Base-by-base conservation (phyloP, 768 basidiomycete species). In the Rhodosporidiobolus odoratus region DNA sequence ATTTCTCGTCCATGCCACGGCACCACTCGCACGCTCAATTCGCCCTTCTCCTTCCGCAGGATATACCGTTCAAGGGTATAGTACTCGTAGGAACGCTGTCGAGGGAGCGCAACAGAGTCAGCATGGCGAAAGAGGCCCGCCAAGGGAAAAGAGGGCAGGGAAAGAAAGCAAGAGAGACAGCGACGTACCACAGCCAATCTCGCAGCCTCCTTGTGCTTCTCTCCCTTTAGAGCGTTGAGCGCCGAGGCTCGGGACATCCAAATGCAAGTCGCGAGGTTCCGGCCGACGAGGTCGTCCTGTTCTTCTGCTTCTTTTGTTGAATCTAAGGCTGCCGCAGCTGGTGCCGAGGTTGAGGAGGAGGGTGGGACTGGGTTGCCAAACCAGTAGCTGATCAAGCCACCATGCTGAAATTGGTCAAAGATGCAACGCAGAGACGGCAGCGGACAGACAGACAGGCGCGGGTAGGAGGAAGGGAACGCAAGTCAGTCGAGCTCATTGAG, bases 181-280 rank as follows among this genome's bases (percentile, higher is more conserved):
- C n/a, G 43, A 61, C 75, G 50, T 27, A 77, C 76, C 35, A 89
- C 85, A 0, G 95, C 89, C 8, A 95, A 85, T 69, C 82, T 85
- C 87, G 91, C 91, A 3, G 94, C 95, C 47, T 83, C 83, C 65
- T 88, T 84, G 76, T 97, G 95, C 66, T 88, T 84, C 21, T 91
- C 91, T 10, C 87, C 84, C 0, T 86, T 85, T 74, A 86, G 91
- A 1, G 93, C 93, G 6, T 86, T 87, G 35, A 87, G 81, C 7
- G 94, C 95, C 70, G 92, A 89, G 74, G 84, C 84, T 10, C 93
- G 87, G 50, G 89, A 91, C 80, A 89, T 88, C 94, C 95, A 98
- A 50, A 98, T 88, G 81, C 94, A 97, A 25, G 93, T 96, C 13
- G 94, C 92, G 63, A 96, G 85, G 79, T 97, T 97, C 80, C 59